Evolutionary conservation across 2,329 filamentous ascomycete species (phyloP).

Genomic region (Fusarium cicatricum): DNA sequence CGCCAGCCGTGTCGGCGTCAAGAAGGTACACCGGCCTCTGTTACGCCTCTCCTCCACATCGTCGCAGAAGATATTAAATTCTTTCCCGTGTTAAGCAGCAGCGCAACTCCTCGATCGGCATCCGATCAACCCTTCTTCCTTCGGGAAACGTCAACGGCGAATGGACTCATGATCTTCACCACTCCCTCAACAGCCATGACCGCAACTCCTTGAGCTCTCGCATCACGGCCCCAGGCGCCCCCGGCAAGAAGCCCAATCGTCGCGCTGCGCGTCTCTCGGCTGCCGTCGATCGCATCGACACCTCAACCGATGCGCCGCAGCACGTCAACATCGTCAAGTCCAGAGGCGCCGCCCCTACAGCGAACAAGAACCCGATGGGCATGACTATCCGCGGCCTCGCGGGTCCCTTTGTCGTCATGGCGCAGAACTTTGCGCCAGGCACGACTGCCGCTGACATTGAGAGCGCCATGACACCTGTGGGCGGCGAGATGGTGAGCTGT

Average conservation of each 20-base stretch:
- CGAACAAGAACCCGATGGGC: slow-evolving; percentile 49
- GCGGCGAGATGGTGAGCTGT: slow-evolving; percentile 73
- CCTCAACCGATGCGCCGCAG: slow-evolving; percentile 42
- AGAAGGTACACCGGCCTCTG: slow-evolving; percentile 63
- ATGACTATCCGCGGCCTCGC: slow-evolving; percentile 78
- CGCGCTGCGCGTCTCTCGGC: slow-evolving; percentile 53
- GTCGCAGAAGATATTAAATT: slow-evolving; percentile 15
- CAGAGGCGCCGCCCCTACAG: slow-evolving; percentile 9
- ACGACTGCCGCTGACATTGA: slow-evolving; percentile 86
- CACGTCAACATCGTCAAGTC: slow-evolving; percentile 49
- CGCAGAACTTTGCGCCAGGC: slow-evolving; percentile 82
- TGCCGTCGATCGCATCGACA: slow-evolving; percentile 54
- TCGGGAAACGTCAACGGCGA: slow-evolving; percentile 69
- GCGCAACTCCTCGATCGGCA: slow-evolving; percentile 35
- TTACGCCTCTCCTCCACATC: slow-evolving; percentile 5
- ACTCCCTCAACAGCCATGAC: slow-evolving; percentile 48
- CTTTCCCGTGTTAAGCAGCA: slow-evolving; percentile 22
- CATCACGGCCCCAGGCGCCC: slow-evolving; percentile 51
- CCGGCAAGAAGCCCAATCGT: slow-evolving; percentile 34
- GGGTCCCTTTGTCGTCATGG: slow-evolving; percentile 76
- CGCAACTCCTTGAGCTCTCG: slow-evolving; percentile 57
- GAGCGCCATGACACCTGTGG: slow-evolving; percentile 80
- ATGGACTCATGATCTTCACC: slow-evolving; percentile 77
- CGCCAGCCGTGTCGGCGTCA: slow-evolving; percentile 76
- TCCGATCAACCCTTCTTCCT: slow-evolving; percentile 40